Percentiles rank a stretch among this genome's conserved stretches.
phyloP scores from a whole-genome alignment of 2,329 filamentous ascomycete species.

The Ophiostoma himal-ulmi region DNA sequence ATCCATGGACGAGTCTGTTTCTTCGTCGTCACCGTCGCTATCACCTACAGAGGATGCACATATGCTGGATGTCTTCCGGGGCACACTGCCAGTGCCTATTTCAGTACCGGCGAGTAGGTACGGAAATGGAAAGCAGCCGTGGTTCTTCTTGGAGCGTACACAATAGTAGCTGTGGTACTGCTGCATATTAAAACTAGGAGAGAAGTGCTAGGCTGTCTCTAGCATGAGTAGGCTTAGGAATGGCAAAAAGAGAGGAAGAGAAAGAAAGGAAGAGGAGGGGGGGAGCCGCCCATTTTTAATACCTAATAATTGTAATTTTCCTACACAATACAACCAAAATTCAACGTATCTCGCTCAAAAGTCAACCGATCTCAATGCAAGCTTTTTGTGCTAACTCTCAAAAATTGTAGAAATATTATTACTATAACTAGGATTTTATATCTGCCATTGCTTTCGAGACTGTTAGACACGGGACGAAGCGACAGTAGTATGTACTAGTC shows the following conservation, averaged over 20 bases:
- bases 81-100: slow-evolving; percentile 59
- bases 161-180: neutral
- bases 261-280: neutral
- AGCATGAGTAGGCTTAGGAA: too few relatives aligned
- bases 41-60: neutral
- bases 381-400: neutral
- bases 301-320: neutral
- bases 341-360: neutral
- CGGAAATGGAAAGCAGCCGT: slow-evolving; percentile 34
- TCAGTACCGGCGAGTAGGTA: slow-evolving; percentile 51
- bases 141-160: slow-evolving; percentile 36
- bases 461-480: neutral
- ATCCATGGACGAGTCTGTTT: slow-evolving; percentile 14
- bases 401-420: neutral
- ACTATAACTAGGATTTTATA: neutral
- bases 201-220: too few relatives aligned
- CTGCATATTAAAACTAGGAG: too few relatives aligned
- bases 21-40: neutral
- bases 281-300: neutral
- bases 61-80: slow-evolving; percentile 46
- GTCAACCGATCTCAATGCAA: neutral
- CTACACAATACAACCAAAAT: neutral
- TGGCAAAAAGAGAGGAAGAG: neutral
- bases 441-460: neutral
- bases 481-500: neutral